Base-by-base conservation (phyloP, 768 basidiomycete species). In the Pholiota microspora region DNA sequence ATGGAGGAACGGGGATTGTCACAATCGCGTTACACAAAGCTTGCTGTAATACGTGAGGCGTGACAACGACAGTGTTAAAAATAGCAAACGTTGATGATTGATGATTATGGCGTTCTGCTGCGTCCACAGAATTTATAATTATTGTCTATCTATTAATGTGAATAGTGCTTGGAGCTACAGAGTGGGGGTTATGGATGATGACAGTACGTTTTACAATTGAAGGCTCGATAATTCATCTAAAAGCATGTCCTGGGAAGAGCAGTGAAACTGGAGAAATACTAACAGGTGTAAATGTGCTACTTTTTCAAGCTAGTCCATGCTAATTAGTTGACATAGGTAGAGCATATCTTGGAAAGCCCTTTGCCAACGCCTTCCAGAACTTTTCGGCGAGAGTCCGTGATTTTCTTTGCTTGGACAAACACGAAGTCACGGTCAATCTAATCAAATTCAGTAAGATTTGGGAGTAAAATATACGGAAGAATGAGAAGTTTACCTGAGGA, bases 361-460 rank as follows among this genome's bases (percentile, higher is more conserved):
- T 86, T 90, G 25, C 82, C 84, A 36, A 85, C 72, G 24, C 89
- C 89, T 52, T 89, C 88, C 18, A 84, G 67, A 6, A 86, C 80
- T 67, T 84, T 88, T 67, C 81, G 88, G 36, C 86, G 83, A 2
- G 89, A 73, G 24, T 93, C 89, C 5, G 76, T 79, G 34, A 87
- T 69, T 61, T 75, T 87, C 73, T 88, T 89, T 10, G 80, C 81
- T 24, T 86, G 68, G 18, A 75, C 75, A 53, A 81, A 67, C 42
- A 84, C 73, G 60, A 85, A 86, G 53, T 89, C 88, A 27, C 80
- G 77, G 55, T 84, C 81, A 45, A 89, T 73, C 86, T 89, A 80
- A 79, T 56, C n/a, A n/a, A n/a, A n/a, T 45, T 45, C 53, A 49
- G 23, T 7, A 40, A 46, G 57, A 52, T 55, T 27, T 21, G 2